Conservation (phyloP, 352 stramenopile genomes). For the Peronospora belbahrii region DNA sequence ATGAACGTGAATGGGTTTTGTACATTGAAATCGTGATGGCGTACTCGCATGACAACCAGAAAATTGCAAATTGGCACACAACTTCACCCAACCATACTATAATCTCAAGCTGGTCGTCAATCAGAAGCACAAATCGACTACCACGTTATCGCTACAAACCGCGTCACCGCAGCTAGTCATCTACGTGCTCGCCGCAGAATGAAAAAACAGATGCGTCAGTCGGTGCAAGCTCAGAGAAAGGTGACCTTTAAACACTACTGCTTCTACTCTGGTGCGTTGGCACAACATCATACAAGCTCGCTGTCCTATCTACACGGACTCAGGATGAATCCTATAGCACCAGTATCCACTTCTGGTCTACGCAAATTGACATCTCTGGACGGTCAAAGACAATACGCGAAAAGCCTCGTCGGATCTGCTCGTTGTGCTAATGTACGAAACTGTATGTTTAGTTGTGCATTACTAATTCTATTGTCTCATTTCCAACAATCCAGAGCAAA, state of each 20-base stretch:
- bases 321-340: too few relatives aligned
- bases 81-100: too few relatives aligned
- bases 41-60: constrained; percentile 52
- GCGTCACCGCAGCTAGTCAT: constrained; percentile 54
- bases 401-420: too few relatives aligned
- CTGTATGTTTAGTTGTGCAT: too few relatives aligned
- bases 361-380: too few relatives aligned
- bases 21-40: constrained; percentile 72
- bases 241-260: constrained; percentile 40
- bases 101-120: constrained; percentile 47
- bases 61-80: constrained; percentile 57
- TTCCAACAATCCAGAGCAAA: constrained; percentile 17
- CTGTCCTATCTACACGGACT: too few relatives aligned
- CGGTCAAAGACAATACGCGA: too few relatives aligned
- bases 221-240: constrained; percentile 61
- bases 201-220: constrained; percentile 44
- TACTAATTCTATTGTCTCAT: constrained; percentile 2
- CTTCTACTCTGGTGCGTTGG: constrained; percentile 33
- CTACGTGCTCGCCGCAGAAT: constrained; percentile 38
- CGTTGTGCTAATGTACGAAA: too few relatives aligned
- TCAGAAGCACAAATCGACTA: constrained; percentile 66
- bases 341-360: too few relatives aligned
- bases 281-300: constrained; percentile 29
- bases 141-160: constrained; percentile 68
- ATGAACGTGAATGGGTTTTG: constrained; percentile 49